Evolutionary conservation across 768 basidiomycete genomes (phyloP).

Genomic region (Auricularia heimuer): DNA sequence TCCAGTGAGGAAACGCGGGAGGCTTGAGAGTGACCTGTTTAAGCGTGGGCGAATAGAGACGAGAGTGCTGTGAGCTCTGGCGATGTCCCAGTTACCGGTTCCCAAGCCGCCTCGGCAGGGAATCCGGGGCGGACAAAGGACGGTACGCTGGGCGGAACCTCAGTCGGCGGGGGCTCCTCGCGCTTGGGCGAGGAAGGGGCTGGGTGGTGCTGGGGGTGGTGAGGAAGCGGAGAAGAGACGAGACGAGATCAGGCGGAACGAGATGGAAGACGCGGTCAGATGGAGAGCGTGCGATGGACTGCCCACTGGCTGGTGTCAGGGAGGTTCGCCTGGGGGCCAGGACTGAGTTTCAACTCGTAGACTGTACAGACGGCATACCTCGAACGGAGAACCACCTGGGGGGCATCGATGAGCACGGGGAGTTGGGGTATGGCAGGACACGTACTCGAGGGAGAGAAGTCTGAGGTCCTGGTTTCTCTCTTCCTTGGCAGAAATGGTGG

Average conservation of each 20-base stretch:
- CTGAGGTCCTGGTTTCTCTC: conserved; percentile 1
- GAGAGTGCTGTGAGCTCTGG: neutral
- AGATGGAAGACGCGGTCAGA: neutral
- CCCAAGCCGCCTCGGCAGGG: conserved; percentile 1
- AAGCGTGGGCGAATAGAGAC: neutral
- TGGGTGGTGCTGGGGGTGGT: neutral
- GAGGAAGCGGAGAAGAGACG: neutral
- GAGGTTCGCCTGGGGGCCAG: neutral
- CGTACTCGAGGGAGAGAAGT: neutral
- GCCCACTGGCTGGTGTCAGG: conserved; percentile 1
- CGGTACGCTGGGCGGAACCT: neutral
- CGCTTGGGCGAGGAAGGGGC: neutral
- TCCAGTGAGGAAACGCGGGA: neutral
- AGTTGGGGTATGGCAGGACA: neutral
- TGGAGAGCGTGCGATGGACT: neutral
- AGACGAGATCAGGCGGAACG: no score
- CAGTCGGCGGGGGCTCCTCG: conserved; percentile 1
- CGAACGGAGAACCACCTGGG: conserved; percentile 2
- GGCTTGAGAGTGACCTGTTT: neutral
- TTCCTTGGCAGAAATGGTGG: neutral
- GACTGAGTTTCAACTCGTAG: neutral
- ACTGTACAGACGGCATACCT: neutral
- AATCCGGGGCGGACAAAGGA: conserved; percentile 1
- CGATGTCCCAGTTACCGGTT: conserved; percentile 1
- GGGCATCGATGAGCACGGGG: neutral